Conservation (phyloP, 2,329 filamentous ascomycete genomes). For the Septoria linicola region DNA sequence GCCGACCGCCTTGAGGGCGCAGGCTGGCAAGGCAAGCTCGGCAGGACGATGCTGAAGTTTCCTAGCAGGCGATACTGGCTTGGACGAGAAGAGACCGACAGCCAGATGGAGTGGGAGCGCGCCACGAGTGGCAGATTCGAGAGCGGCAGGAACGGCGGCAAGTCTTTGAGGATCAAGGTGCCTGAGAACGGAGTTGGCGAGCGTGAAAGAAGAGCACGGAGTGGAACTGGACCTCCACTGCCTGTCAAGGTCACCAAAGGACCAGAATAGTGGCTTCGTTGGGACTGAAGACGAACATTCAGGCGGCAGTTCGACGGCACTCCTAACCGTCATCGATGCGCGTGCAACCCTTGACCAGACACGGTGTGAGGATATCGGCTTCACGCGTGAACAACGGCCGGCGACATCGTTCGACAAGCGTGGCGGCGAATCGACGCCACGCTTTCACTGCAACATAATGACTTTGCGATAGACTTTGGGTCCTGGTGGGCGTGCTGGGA, state of each 20-base stretch:
- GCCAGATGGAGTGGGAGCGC: slow-evolving; percentile 66
- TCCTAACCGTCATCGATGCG: no score
- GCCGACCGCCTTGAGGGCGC: slow-evolving; percentile 68
- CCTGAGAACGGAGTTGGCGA: slow-evolving; percentile 52
- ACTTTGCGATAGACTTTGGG: background rate
- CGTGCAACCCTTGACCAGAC: no score
- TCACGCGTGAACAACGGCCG: no score
- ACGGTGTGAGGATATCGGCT: no score
- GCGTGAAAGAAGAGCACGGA: slow-evolving; percentile 60
- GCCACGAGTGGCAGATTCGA: slow-evolving; percentile 62
- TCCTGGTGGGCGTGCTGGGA: background rate
- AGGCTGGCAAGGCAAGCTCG: slow-evolving; percentile 75
- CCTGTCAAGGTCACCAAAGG: slow-evolving; percentile 21
- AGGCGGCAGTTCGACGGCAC: background rate
- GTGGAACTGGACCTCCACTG: slow-evolving; percentile 57
- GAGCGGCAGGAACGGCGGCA: slow-evolving; percentile 39
- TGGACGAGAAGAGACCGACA: slow-evolving; percentile 59
- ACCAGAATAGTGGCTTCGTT: slow-evolving; percentile 10
- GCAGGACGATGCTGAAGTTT: slow-evolving; percentile 69
- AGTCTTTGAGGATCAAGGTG: slow-evolving; percentile 39
- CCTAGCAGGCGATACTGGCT: slow-evolving; percentile 79
- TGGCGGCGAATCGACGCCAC: no score
- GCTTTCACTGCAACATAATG: background rate
- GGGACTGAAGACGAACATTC: background rate
- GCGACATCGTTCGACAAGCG: no score